phyloP scores from a whole-genome alignment of 148 eudicot species.

The Silene conica region DNA sequence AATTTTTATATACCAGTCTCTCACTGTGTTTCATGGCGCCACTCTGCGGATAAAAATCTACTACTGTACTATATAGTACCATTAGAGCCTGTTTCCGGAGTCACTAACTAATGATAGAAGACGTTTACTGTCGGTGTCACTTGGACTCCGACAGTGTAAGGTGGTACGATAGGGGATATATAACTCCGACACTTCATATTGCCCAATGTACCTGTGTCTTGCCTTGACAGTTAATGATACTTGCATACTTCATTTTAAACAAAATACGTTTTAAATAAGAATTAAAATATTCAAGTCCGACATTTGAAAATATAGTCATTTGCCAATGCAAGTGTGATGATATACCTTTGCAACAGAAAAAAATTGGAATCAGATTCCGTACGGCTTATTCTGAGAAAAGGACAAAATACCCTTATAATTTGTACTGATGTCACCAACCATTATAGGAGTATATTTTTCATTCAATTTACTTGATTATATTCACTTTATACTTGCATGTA shows the following conservation, averaged over 20 bases:
- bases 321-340: too few relatives aligned
- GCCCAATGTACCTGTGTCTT: too few relatives aligned
- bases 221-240: too few relatives aligned
- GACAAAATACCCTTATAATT: slow-evolving; percentile 4
- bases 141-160: too few relatives aligned
- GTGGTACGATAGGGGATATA: too few relatives aligned
- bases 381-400: not conserved
- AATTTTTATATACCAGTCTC: not conserved
- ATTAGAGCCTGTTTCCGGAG: not conserved
- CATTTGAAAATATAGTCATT: too few relatives aligned
- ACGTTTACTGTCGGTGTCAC: too few relatives aligned
- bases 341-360: not conserved
- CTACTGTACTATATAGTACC: not conserved
- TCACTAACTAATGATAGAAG: too few relatives aligned
- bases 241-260: too few relatives aligned
- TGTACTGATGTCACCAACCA: not conserved
- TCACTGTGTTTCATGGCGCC: not conserved
- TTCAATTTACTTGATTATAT: not conserved
- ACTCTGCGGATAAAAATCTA: not conserved
- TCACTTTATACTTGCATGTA: not conserved
- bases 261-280: too few relatives aligned
- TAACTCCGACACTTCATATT: too few relatives aligned
- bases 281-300: too few relatives aligned
- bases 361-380: not conserved
- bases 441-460: not conserved